Evolutionary conservation across 768 basidiomycete genomes (phyloP).

Genomic region (Suillus clintonianus): DNA sequence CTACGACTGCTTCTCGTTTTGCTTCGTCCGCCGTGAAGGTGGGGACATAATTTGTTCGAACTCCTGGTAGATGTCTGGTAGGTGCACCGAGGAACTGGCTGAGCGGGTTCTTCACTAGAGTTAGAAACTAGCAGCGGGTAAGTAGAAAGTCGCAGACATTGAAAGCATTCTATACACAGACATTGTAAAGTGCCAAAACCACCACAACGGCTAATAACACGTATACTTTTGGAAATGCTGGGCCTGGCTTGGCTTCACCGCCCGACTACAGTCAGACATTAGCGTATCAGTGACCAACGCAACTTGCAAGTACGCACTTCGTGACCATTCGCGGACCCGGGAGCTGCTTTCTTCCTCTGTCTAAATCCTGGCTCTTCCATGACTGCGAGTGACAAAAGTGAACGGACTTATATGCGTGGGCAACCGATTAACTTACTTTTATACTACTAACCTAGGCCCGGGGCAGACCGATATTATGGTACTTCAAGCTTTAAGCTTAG

Average conservation of each 20-base stretch:
- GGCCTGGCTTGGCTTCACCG: not conserved
- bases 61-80: constrained; percentile 15
- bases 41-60: constrained; percentile 18
- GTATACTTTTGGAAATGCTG: constrained; percentile 11
- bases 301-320: not conserved
- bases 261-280: constrained; percentile 8
- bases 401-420: not conserved
- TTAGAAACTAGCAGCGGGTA: constrained; percentile 15
- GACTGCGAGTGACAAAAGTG: not conserved
- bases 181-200: constrained; percentile 20
- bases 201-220: constrained; percentile 4
- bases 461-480: not conserved
- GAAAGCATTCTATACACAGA: constrained; percentile 6
- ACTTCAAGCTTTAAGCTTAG: not conserved
- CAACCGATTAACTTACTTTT: not conserved
- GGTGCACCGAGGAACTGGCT: constrained; percentile 6
- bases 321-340: constrained; percentile 10
- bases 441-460: not conserved
- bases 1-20: constrained; percentile 70
- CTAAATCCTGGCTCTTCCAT: constrained; percentile 21
- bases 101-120: constrained; percentile 5
- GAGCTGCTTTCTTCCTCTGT: constrained; percentile 19
- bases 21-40: constrained; percentile 53
- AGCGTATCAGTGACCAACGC: not conserved
- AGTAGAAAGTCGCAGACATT: constrained; percentile 1